A percentile compares a stretch with the other conserved stretches of the same genome.
phyloP scores from a whole-genome alignment of 1,284 basidiomycete species.

The Irpex lacteus region DNA sequence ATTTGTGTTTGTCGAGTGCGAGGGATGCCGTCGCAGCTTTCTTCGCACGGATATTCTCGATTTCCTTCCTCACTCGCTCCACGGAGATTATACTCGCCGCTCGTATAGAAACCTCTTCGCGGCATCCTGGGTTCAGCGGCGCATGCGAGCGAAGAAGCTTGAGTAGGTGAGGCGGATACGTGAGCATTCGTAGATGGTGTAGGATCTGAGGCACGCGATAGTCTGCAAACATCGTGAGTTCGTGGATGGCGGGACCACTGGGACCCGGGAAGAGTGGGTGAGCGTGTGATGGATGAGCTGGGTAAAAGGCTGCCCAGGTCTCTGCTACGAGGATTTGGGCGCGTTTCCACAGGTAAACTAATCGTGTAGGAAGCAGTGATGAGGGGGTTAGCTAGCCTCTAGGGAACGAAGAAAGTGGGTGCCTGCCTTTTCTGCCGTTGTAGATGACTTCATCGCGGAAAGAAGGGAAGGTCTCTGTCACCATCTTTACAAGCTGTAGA shows the following conservation, averaged over 20 bases:
- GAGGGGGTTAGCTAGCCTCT: no score
- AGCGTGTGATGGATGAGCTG: slow-evolving; percentile 35
- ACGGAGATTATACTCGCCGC: slow-evolving; percentile 75
- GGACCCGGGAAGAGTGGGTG: slow-evolving; percentile 67
- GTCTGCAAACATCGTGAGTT: slow-evolving; percentile 86
- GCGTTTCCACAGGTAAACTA: slow-evolving; percentile 81
- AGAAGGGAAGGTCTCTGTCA: slow-evolving; percentile 67
- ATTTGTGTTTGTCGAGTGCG: slow-evolving; percentile 1
- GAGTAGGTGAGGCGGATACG: slow-evolving; percentile 59
- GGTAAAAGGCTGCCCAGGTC: slow-evolving; percentile 80
- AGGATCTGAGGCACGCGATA: slow-evolving; percentile 85
- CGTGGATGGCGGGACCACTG: slow-evolving; percentile 54
- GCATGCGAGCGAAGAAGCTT: slow-evolving; percentile 41
- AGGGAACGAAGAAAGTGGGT: neutral
- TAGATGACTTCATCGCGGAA: slow-evolving; percentile 70
- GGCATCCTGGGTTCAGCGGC: slow-evolving; percentile 49
- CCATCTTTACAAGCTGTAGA: slow-evolving; percentile 68
- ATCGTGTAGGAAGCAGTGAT: neutral
- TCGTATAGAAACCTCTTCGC: slow-evolving; percentile 70
- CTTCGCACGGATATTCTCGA: slow-evolving; percentile 27
- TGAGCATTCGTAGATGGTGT: slow-evolving; percentile 71
- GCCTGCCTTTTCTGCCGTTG: slow-evolving; percentile 55
- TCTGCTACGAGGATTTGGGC: slow-evolving; percentile 85
- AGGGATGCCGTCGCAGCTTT: slow-evolving; percentile 5
- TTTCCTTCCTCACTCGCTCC: slow-evolving; percentile 62